Conservation (phyloP, 2,329 filamentous ascomycete genomes). For the Camptophora hylomeconis region DNA sequence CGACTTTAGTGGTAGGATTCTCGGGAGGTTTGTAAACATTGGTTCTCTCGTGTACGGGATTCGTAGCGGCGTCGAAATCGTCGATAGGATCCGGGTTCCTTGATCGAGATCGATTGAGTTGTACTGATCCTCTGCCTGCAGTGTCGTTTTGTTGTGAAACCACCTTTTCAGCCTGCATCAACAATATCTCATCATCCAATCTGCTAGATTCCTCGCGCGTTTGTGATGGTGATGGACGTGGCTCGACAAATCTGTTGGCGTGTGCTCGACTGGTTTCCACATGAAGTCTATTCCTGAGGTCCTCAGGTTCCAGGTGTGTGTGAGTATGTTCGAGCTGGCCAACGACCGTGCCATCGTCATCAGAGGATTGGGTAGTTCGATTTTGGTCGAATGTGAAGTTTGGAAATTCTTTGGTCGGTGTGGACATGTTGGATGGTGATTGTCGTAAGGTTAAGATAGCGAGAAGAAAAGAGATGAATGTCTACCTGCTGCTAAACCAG, state of each 20-base stretch:
- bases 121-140: slow-evolving; percentile 24
- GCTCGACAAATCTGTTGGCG: slow-evolving; percentile 17
- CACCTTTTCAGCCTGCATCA: slow-evolving; percentile 50
- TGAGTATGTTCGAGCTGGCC: slow-evolving; percentile 21
- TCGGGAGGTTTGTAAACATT: slow-evolving; percentile 52
- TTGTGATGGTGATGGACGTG: slow-evolving; percentile 38
- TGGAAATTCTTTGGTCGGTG: slow-evolving; percentile 21
- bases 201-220: slow-evolving; percentile 47
- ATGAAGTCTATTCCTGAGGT: slow-evolving; percentile 32
- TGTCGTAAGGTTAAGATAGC: too few relatives aligned
- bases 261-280: slow-evolving; percentile 32
- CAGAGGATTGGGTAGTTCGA: slow-evolving; percentile 11
- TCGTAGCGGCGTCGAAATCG: slow-evolving; percentile 55
- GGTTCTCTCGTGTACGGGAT: slow-evolving; percentile 54
- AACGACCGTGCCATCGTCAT: slow-evolving; percentile 17
- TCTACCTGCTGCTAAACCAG: neutral
- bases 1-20: slow-evolving; percentile 47
- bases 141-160: slow-evolving; percentile 13
- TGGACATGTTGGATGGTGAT: slow-evolving; percentile 25
- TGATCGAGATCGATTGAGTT: slow-evolving; percentile 40
- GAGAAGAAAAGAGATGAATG: slow-evolving; percentile 14
- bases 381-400: slow-evolving; percentile 18
- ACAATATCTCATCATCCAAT: slow-evolving; percentile 52
- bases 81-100: slow-evolving; percentile 45
- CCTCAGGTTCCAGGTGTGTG: slow-evolving; percentile 18